Percentiles rank a stretch among this genome's conserved stretches.
Evolutionary conservation across 2,329 filamentous ascomycete genomes (phyloP).

Genomic region (Claviceps sp.): DNA sequence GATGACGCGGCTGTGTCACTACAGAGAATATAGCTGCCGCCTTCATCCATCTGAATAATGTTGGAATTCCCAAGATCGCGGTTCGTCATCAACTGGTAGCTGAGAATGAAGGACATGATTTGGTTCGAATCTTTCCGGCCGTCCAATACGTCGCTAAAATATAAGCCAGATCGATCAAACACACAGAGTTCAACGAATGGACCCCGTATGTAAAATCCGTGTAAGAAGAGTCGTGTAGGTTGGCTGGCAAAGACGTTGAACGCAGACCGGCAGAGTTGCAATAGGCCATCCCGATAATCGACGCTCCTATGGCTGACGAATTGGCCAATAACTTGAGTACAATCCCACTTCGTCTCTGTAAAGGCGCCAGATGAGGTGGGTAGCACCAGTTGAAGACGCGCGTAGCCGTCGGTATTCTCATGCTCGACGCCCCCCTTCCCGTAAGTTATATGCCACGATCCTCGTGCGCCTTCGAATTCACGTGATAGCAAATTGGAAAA

Average conservation of each 20-base stretch:
- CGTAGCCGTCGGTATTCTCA: not conserved
- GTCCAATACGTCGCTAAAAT: slow-evolving; percentile 18
- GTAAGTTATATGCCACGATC: not conserved
- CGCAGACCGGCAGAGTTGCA: slow-evolving; percentile 9
- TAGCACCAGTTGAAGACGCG: not conserved
- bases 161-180: slow-evolving; percentile 24
- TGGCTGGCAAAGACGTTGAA: slow-evolving; percentile 18
- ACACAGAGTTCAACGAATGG: slow-evolving; percentile 21
- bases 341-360: slow-evolving; percentile 4
- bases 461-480: slow-evolving; percentile 1
- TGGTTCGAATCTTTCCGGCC: slow-evolving; percentile 14
- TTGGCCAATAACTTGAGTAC: slow-evolving; percentile 9
- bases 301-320: slow-evolving; percentile 4
- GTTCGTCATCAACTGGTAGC: slow-evolving; percentile 18
- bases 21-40: slow-evolving; percentile 7
- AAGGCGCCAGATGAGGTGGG: not conserved
- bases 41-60: slow-evolving; percentile 13
- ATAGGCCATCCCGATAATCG: slow-evolving; percentile 8
- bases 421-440: not conserved
- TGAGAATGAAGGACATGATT: slow-evolving; percentile 16
- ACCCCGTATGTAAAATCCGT: slow-evolving; percentile 22
- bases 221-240: slow-evolving; percentile 19
- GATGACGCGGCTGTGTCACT: not conserved
- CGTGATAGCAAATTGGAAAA: slow-evolving; percentile 7
- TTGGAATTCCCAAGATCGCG: slow-evolving; percentile 13